A percentile compares a stretch with the other conserved stretches of the same genome.
phyloP scores from a whole-genome alignment of 1,139 yeast genomes.

The Blastobotrys malaysiensis region DNA sequence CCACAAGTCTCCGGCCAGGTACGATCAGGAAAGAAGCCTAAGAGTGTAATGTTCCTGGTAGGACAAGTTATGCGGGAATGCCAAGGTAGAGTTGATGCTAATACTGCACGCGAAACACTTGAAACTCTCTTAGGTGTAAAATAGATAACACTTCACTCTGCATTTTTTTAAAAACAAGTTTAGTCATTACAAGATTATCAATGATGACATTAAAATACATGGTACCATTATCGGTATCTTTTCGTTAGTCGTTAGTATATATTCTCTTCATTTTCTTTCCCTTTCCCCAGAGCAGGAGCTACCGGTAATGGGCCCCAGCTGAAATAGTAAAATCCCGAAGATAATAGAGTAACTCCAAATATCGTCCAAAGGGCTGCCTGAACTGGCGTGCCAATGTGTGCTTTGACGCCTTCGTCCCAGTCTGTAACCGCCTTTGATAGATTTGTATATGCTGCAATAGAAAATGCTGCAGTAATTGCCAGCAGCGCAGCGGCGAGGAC shows the following conservation, averaged over 20 bases:
- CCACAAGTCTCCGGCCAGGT: constrained; percentile 55
- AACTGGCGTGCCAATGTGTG: not conserved
- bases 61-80: constrained; percentile 82
- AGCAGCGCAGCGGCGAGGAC: not conserved
- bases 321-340: not conserved
- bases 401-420: not conserved
- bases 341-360: not conserved
- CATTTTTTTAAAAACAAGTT: not conserved
- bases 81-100: constrained; percentile 46
- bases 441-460: not conserved
- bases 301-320: not conserved
- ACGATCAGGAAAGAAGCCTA: constrained; percentile 50
- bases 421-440: not conserved
- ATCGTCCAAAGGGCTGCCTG: not conserved
- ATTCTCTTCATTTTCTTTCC: not conserved
- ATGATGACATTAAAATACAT: not conserved
- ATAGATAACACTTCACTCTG: constrained; percentile 1
- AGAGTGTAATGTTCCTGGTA: constrained; percentile 65
- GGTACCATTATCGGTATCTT: no score
- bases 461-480: not conserved
- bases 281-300: no score
- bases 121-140: not conserved
- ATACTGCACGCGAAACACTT: constrained; percentile 6
- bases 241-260: not conserved
- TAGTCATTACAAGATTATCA: not conserved